These are phyloP conservation scores for Atkinsonella texensis DNA, from an alignment of 2,329 filamentous ascomycete genomes.

Conservation along the genomic window DNA sequence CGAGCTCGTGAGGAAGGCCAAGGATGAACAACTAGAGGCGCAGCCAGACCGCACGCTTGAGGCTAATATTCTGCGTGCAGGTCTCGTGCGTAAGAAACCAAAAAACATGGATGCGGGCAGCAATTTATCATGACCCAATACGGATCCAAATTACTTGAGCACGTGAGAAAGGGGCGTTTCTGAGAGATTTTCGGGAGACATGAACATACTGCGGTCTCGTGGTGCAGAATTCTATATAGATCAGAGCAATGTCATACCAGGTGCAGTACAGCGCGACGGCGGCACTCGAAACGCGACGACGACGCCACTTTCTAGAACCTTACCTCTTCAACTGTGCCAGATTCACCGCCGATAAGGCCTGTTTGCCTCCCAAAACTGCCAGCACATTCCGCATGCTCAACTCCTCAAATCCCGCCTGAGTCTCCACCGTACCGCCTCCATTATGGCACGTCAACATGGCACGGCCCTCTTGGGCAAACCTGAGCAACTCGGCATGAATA, in stretches of 20 bases:
- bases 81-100: slow-evolving; percentile 45
- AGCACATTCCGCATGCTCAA: slow-evolving; percentile 56
- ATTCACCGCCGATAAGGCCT: slow-evolving; percentile 51
- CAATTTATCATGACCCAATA: not conserved
- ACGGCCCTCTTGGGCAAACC: slow-evolving; percentile 26
- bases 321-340: slow-evolving; percentile 31
- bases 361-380: slow-evolving; percentile 38
- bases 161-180: not conserved
- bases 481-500: slow-evolving; percentile 34
- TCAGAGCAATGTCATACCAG: too few relatives aligned
- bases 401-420: slow-evolving; percentile 54
- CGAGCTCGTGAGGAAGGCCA: slow-evolving; percentile 43
- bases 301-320: not conserved
- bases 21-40: slow-evolving; percentile 19
- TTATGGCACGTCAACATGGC: slow-evolving; percentile 56
- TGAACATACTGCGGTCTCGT: not conserved
- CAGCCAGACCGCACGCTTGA: slow-evolving; percentile 1
- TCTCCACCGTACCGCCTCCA: slow-evolving; percentile 54
- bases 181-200: not conserved
- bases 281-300: too few relatives aligned
- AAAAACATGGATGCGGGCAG: slow-evolving; percentile 23
- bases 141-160: not conserved
- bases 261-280: too few relatives aligned
- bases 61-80: slow-evolving; percentile 36
- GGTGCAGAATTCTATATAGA: not conserved